A percentile compares a stretch with the other conserved stretches of the same genome.
Evolutionary conservation across 768 basidiomycete species (phyloP).

Genomic region (Dioszegia hungarica): DNA sequence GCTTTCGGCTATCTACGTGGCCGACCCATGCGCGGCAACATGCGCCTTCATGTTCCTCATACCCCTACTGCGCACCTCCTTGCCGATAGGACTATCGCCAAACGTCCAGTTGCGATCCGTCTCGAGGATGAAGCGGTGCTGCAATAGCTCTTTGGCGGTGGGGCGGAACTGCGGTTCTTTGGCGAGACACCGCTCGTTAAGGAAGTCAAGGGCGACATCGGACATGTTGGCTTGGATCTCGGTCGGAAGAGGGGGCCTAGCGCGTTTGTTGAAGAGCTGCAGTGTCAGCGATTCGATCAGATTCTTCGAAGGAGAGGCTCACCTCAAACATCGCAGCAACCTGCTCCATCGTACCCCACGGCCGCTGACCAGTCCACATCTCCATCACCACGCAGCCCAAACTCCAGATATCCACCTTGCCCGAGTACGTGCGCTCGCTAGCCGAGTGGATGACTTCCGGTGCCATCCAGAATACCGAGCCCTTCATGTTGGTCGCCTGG

Average conservation of each 20-base stretch:
- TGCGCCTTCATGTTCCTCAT: conserved; percentile 2
- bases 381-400: conserved; percentile 97
- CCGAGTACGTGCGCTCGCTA: conserved; percentile 80
- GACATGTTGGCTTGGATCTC: conserved; percentile 64
- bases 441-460: conserved; percentile 80
- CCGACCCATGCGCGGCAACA: conserved; percentile 2
- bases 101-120: conserved; percentile 44
- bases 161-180: conserved; percentile 83
- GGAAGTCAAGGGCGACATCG: conserved; percentile 74
- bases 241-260: conserved; percentile 82
- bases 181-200: conserved; percentile 74
- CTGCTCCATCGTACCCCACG: conserved; percentile 81
- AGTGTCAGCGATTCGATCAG: no score
- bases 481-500: conserved; percentile 82
- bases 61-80: conserved; percentile 28
- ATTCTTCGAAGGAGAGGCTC: conserved; percentile 34
- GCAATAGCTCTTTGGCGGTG: conserved; percentile 68
- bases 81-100: conserved; percentile 42
- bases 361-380: conserved; percentile 96
- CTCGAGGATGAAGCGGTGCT: conserved; percentile 59
- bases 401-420: conserved; percentile 93
- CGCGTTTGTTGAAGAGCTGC: conserved; percentile 77
- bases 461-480: conserved; percentile 99
- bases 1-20: no score
- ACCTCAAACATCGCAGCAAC: conserved; percentile 95